Base-by-base conservation (phyloP, 2,329 filamentous ascomycete species). In the Paecilomyces variotii region DNA sequence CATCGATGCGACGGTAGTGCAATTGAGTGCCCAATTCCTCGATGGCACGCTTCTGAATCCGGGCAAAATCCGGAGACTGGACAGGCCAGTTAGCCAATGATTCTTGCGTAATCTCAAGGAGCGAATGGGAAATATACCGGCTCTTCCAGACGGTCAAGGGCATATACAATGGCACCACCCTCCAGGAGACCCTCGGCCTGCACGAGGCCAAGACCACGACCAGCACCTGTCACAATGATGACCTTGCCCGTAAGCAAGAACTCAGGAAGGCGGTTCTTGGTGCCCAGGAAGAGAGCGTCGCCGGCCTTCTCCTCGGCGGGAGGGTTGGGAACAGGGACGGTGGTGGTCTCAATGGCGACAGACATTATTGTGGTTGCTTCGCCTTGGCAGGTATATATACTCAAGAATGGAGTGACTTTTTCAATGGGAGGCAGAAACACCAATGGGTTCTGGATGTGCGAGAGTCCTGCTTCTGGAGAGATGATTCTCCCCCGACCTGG, bases 1-100 rank as follows among this genome's bases (percentile, higher is more conserved):
- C 90, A 69, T 96, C 91, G 60, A 92, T 84, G 63, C 87, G 85
- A 68, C 87, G 86, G 78, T 95, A 96, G 56, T 85, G 80, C 51
- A 94, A 74, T 54, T 81, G 82, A 1, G 86, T 87, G 64, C 81
- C 83, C n/a, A 91, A 80, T 68, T 88, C 84, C 53, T 82, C 76
- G 34, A 77, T 76, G 45, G 88, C 88, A 56, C 84, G 82, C 62
- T 82, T 78, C 56, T 87, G 85, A 57, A 92, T 80, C 45, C 77
- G 75, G 59, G 81, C 81, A 72, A 92, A 94, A 59, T 85, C 82
- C 1, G 81, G 70, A 27, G 81, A 81, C 68, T 74, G 59, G 39
- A 60, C 34, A 49, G 32, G 6, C 32, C 2, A n/a, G 30, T 53
- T 7, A 14, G 12, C 19, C n/a, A 25, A 5, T 52, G 26, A 34